Evolutionary conservation across 1,284 basidiomycete genomes (phyloP), one percentile per base, ranked within the genome.

Genomic region (Malassezia sympodialis): DNA sequence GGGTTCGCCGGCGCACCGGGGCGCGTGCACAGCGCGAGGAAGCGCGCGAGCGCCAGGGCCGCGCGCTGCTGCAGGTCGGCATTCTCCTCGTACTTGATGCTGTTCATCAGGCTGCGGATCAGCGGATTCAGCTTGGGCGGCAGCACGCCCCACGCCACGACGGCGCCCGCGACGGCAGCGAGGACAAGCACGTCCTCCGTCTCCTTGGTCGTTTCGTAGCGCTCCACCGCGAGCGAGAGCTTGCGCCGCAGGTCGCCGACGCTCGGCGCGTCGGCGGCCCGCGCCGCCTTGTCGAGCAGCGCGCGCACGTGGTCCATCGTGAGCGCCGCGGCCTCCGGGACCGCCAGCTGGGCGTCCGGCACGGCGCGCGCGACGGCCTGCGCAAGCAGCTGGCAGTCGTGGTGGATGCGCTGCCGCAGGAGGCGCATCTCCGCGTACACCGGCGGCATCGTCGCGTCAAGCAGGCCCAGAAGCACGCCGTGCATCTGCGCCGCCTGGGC

Each of bases 21-120:
- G 3, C 83, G 55, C 17, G 56, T 82, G 75, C 90, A 96, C 69
- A 88, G 87, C 45, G 85, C 83, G 58, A 98, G 82, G 75, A 99
- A 88, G 4, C 83, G 81, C 11, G 90, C 88, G 7, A 98, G 85
- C 0, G 90, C 84, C 0, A 80, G 79, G 0, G 94, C 91, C 0
- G 90, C 90, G 26, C 91, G 85, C n/a, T 78, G 81, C 75, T 99
- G 94, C 10, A 98, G 79, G 64, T 94, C 85, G 28, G 83, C 58
- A 61, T 93, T 96, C 65, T 89, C 87, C 89, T 72, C 84, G 44
- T 58, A 59, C 34, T 96, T 98, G 78, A 98, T 86, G 32, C 90
- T 89, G 63, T 93, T 94, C 87, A 96, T 98, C 62, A 98, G 84
- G 34, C 88, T 90, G 76, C 94, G 90, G 50, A 99, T 90, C 42